Conservation (phyloP, 495 filamentous ascomycete species). For the Xylaria grammica region DNA sequence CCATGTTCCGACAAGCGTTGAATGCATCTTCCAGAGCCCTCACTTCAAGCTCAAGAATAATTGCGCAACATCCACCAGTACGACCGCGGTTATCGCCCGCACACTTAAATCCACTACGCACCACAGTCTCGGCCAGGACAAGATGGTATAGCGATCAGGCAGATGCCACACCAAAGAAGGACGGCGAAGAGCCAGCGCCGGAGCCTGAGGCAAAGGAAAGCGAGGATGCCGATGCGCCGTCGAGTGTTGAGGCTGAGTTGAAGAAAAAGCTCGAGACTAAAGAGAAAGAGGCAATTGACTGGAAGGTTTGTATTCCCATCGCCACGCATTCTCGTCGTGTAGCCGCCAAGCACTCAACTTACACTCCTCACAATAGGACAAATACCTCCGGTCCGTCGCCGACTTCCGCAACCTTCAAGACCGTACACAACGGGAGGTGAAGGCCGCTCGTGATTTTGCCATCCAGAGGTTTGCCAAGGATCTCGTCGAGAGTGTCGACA, state of each 20-base stretch:
- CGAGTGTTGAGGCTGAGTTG: slow-evolving; percentile 44
- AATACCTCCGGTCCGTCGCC: slow-evolving; percentile 88
- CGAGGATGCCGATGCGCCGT: slow-evolving; percentile 34
- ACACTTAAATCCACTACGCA: slow-evolving; percentile 33
- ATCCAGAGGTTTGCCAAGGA: slow-evolving; percentile 94
- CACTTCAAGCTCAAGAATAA: slow-evolving; percentile 29
- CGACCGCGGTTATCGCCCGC: slow-evolving; percentile 39
- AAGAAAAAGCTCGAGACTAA: slow-evolving; percentile 80
- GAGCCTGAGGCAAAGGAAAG: slow-evolving; percentile 36
- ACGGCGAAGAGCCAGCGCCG: slow-evolving; percentile 38
- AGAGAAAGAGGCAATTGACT: slow-evolving; percentile 79
- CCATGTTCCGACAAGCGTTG: slow-evolving; percentile 52
- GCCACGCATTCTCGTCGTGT: background rate
- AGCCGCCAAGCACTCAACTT: slow-evolving; percentile 14
- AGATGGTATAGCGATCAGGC: slow-evolving; percentile 56
- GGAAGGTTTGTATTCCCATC: slow-evolving; percentile 69
- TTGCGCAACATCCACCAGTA: slow-evolving; percentile 35
- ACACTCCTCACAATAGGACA: slow-evolving; percentile 66
- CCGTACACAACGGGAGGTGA: slow-evolving; percentile 88
- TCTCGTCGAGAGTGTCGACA: slow-evolving; percentile 92
- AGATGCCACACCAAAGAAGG: slow-evolving; percentile 42
- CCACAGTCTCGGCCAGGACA: slow-evolving; percentile 29
- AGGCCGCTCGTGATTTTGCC: slow-evolving; percentile 85
- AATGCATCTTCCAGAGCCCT: slow-evolving; percentile 46
- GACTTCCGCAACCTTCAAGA: slow-evolving; percentile 98